Evolutionary conservation across 2,329 filamentous ascomycete genomes (phyloP).

Genomic region (Botryosphaeria dothidea): DNA sequence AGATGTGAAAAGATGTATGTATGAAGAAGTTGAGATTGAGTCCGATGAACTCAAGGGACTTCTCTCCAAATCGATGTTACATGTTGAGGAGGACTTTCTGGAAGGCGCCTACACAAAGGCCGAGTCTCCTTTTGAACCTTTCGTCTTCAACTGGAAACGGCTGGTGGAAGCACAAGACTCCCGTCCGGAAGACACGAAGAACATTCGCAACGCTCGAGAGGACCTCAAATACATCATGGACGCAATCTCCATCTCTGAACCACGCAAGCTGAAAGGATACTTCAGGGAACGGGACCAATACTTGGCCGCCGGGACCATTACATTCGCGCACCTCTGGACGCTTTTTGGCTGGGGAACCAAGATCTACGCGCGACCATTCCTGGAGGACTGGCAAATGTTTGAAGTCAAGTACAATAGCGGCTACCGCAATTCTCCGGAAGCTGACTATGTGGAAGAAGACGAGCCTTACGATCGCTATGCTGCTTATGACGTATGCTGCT

Average conservation of each 20-base stretch:
- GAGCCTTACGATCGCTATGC: not conserved
- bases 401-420: not conserved
- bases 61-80: not conserved
- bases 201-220: constrained; percentile 1
- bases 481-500: not conserved
- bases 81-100: not conserved
- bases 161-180: not conserved
- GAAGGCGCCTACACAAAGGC: not conserved
- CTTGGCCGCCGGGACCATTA: constrained; percentile 7
- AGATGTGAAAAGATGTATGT: constrained; percentile 2
- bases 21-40: constrained; percentile 19
- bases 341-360: constrained; percentile 8
- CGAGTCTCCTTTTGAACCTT: constrained; percentile 10
- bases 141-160: constrained; percentile 16
- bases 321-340: constrained; percentile 17
- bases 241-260: not conserved
- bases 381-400: constrained; percentile 19
- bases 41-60: constrained; percentile 16
- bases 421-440: not conserved
- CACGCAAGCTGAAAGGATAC: not conserved
- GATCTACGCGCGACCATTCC: constrained; percentile 14
- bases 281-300: constrained; percentile 15
- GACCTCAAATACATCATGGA: constrained; percentile 11
- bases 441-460: not conserved
- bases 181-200: constrained; percentile 1